Conservation (phyloP, 768 basidiomycete genomes). For the Rhizopogon sp. region DNA sequence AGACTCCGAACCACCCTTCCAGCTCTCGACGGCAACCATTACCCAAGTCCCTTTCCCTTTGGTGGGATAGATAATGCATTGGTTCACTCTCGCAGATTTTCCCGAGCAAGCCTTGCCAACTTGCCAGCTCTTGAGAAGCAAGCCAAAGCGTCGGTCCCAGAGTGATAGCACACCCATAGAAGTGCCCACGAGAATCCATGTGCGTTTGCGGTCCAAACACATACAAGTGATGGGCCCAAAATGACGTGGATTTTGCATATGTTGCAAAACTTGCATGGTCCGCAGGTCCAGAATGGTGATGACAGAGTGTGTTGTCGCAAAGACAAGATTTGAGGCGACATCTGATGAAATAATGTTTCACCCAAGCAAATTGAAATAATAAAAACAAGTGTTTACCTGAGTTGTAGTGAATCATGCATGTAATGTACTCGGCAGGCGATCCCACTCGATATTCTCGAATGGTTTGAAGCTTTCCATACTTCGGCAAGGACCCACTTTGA, state of each 20-base stretch:
- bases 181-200: constrained; percentile 90
- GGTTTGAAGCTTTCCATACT: constrained; percentile 75
- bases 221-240: constrained; percentile 82
- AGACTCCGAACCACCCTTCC: constrained; percentile 32
- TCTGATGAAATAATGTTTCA: constrained; percentile 36
- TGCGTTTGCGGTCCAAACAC: constrained; percentile 77
- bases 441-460: constrained; percentile 80
- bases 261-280: constrained; percentile 72
- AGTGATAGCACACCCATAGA: constrained; percentile 79
- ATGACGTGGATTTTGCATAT: constrained; percentile 80
- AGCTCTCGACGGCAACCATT: constrained; percentile 72
- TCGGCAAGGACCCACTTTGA: constrained; percentile 64
- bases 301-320: constrained; percentile 76
- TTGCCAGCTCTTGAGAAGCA: constrained; percentile 85
- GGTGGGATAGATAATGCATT: constrained; percentile 78
- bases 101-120: constrained; percentile 53
- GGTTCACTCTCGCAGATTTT: constrained; percentile 56
- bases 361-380: background rate
- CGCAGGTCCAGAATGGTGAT: constrained; percentile 80
- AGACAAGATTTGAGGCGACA: constrained; percentile 74
- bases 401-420: constrained; percentile 77
- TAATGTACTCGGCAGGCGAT: constrained; percentile 72
- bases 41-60: constrained; percentile 89
- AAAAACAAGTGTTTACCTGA: constrained; percentile 44
- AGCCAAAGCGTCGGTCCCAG: constrained; percentile 95